Conservation (phyloP, 1,139 yeast genomes). For the Lodderomyces elongisporus region DNA sequence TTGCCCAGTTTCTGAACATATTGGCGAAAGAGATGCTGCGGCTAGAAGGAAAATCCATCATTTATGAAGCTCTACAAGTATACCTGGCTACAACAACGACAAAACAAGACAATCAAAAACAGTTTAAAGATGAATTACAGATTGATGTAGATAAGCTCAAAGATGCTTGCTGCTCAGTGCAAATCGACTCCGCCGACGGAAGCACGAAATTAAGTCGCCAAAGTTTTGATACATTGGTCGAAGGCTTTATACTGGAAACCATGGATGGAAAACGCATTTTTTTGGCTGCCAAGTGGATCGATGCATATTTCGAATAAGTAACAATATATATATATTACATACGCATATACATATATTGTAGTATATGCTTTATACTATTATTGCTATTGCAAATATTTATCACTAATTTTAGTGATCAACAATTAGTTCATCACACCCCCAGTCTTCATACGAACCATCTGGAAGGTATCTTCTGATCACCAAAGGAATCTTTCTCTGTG, state of each 20-base stretch:
- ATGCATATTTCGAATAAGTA: conserved; percentile 41
- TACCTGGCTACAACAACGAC: too few relatives aligned
- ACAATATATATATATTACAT: neutral
- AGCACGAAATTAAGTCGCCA: conserved; percentile 42
- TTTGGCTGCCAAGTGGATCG: conserved; percentile 56
- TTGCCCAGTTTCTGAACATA: conserved; percentile 64
- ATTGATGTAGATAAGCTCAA: conserved; percentile 50
- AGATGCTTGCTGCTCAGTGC: conserved; percentile 45
- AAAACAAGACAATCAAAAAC: conserved; percentile 6
- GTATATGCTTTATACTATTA: conserved; percentile 5
- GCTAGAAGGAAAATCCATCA: conserved; percentile 57
- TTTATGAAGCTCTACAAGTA: conserved; percentile 56
- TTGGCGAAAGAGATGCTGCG: conserved; percentile 58
- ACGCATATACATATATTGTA: conserved; percentile 4
- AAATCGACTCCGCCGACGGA: conserved; percentile 30
- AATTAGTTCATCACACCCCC: conserved; percentile 98
- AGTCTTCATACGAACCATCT: conserved; percentile 94
- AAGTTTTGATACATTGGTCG: conserved; percentile 49
- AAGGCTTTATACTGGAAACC: conserved; percentile 54
- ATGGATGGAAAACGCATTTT: conserved; percentile 54
- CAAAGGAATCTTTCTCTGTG: conserved; percentile 91
- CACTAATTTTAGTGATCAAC: conserved; percentile 83
- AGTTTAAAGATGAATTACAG: conserved; percentile 46
- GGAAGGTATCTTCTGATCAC: conserved; percentile 95
- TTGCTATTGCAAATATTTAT: too few relatives aligned